Conservation (phyloP, 768 basidiomycete species). For the Suillus cothurnatus region DNA sequence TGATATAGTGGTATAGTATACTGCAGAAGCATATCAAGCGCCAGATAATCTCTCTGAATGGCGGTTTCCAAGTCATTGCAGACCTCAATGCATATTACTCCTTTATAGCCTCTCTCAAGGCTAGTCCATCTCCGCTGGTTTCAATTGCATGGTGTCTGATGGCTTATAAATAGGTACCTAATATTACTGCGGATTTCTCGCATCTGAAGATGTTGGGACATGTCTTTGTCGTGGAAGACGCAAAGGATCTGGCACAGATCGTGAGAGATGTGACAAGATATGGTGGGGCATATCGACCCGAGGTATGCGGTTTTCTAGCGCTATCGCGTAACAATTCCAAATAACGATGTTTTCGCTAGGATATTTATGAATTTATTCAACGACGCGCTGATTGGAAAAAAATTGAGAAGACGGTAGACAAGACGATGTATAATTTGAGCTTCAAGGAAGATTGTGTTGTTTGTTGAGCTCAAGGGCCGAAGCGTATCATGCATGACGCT, state of each 20-base stretch:
- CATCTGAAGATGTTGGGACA: conserved; percentile 97
- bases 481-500: background rate
- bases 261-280: conserved; percentile 95
- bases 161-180: conserved; percentile 53
- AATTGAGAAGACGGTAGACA: conserved; percentile 95
- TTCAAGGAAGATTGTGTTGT: conserved; percentile 90
- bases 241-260: conserved; percentile 95
- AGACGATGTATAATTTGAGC: conserved; percentile 91
- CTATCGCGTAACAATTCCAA: background rate
- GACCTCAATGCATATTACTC: conserved; percentile 93
- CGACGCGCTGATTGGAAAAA: conserved; percentile 97
- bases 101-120: conserved; percentile 87
- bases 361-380: conserved; percentile 96
- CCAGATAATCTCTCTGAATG: conserved; percentile 92
- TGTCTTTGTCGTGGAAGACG: conserved; percentile 93
- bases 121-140: conserved; percentile 23
- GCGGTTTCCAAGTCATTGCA: conserved; percentile 95
- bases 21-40: conserved; percentile 96
- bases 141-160: background rate
- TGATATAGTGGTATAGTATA: conserved; percentile 53
- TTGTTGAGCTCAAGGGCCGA: conserved; percentile 22
- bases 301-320: conserved; percentile 51
- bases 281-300: conserved; percentile 92
- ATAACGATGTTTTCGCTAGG: conserved; percentile 40
- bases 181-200: conserved; percentile 87